Evolutionary conservation across 352 stramenopile genomes (phyloP).

Genomic region (Phytophthora podocarpi): DNA sequence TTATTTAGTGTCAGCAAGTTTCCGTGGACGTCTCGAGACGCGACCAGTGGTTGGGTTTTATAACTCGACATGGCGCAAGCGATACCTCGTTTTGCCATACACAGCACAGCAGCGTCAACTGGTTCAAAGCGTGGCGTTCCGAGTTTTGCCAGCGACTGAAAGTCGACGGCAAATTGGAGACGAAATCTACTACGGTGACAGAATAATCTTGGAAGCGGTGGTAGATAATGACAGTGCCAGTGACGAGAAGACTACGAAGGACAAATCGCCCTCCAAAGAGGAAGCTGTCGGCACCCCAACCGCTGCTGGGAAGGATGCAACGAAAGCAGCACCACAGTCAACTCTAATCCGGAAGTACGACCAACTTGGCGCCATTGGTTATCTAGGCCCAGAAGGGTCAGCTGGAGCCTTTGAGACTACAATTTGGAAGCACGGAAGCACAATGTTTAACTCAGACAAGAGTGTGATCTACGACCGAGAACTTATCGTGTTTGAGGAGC

Average conservation of each 20-base stretch:
- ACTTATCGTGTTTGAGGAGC: slow-evolving; percentile 76
- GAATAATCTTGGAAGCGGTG: slow-evolving; percentile 72
- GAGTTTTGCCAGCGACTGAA: slow-evolving; percentile 62
- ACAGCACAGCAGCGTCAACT: slow-evolving; percentile 69
- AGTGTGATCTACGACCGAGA: slow-evolving; percentile 80
- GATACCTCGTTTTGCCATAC: slow-evolving; percentile 83
- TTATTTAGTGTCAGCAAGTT: slow-evolving; percentile 77
- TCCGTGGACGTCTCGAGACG: slow-evolving; percentile 74
- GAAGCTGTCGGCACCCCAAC: slow-evolving; percentile 12
- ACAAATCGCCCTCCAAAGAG: slow-evolving; percentile 23
- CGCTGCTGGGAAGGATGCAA: slow-evolving; percentile 8
- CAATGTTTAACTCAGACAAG: slow-evolving; percentile 84
- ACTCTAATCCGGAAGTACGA: slow-evolving; percentile 79
- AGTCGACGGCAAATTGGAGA: slow-evolving; percentile 66
- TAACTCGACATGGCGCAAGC: slow-evolving; percentile 80
- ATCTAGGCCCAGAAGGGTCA: slow-evolving; percentile 78
- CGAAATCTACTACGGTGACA: slow-evolving; percentile 79
- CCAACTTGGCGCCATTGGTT: slow-evolving; percentile 76
- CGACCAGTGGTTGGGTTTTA: slow-evolving; percentile 79
- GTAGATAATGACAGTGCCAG: slow-evolving; percentile 18
- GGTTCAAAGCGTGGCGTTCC: slow-evolving; percentile 77
- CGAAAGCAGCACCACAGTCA: slow-evolving; percentile 18
- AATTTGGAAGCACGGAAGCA: slow-evolving; percentile 84
- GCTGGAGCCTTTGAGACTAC: slow-evolving; percentile 80
- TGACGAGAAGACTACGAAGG: slow-evolving; percentile 16